Evolutionary conservation across 495 filamentous ascomycete genomes (phyloP).

Genomic region (Cercophora scortea): DNA sequence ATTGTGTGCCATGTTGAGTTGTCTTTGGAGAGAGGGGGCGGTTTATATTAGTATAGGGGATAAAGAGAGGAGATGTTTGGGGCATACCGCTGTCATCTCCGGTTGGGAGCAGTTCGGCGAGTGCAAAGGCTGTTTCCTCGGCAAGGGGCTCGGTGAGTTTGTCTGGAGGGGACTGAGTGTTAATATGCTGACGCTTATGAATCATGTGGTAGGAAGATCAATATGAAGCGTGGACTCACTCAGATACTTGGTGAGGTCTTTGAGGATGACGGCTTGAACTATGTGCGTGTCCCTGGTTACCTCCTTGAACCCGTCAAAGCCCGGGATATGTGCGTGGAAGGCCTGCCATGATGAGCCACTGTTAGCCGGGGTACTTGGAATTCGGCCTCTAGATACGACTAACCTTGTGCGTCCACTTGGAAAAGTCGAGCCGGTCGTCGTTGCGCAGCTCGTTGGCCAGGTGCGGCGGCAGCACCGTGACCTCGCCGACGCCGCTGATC

Average conservation of each 20-base stretch:
- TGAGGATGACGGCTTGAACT: slow-evolving; percentile 33
- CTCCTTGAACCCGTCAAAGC: slow-evolving; percentile 37
- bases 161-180: slow-evolving; percentile 6
- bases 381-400: too few relatives aligned
- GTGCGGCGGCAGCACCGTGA: slow-evolving; percentile 36
- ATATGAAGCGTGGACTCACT: slow-evolving; percentile 13
- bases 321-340: slow-evolving; percentile 37
- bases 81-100: not conserved
- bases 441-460: slow-evolving; percentile 43
- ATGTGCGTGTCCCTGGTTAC: slow-evolving; percentile 14
- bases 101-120: slow-evolving; percentile 23
- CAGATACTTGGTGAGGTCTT: slow-evolving; percentile 40
- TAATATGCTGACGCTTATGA: not conserved
- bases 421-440: slow-evolving; percentile 27
- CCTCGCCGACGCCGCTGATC: slow-evolving; percentile 18
- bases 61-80: not conserved
- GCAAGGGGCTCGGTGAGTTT: slow-evolving; percentile 28
- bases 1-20: slow-evolving; percentile 14
- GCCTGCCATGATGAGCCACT: slow-evolving; percentile 13
- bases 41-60: slow-evolving; percentile 5
- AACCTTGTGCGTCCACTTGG: slow-evolving; percentile 29
- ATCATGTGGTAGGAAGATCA: not conserved
- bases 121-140: slow-evolving; percentile 29
- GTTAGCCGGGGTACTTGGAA: not conserved
- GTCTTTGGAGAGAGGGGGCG: too few relatives aligned